Base-by-base conservation (phyloP, 2,329 filamentous ascomycete genomes). In the Sordariomycetes sp. region DNA sequence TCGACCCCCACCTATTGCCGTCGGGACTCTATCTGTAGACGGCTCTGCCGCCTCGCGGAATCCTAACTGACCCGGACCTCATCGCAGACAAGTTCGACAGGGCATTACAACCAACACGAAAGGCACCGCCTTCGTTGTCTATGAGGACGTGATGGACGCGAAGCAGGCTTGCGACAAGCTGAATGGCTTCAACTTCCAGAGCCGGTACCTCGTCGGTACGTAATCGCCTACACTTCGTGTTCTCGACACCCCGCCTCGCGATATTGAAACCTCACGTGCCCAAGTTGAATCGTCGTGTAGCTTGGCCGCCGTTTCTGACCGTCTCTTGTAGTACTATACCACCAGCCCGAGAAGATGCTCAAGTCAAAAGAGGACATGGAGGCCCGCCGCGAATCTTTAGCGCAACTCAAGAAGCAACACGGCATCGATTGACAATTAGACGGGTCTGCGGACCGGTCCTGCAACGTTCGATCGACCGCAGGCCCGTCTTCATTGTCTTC, bases 101-200 rank as follows among this genome's bases (percentile, higher is more conserved):
- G 94, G 94, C 68, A 97, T 97, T 71, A 90, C 93, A 66, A 91
- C 87, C 77, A 93, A 94, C 74, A 97, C 94, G 69, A 99, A 97
- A 76, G 94, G 94, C 72, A 99, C 94, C 58, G 94, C 93, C 65
- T 99, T 96, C 75, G 94, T 99, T 67, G 94, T 99, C 76, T 99
- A 97, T 81, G 94, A 97, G 76, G 94, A 99, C 82, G 93, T 97
- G 66, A 89, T 94, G 83, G 94, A 99, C 81, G 92, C 94, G 65
- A 99, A 99, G 79, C 87, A 91, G 76, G 94, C 94, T 70, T 97
- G 94, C 81, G 94, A 99, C 80, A 97, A 97, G 80, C 82, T 99
- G 74, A 99, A 99, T 80, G 94, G 94, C 72, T 99, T 96, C 86
- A 99, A 99, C 80, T 99, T 99, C 75, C 94, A 99, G 80, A 96